Evolutionary conservation across 2,329 filamentous ascomycete genomes (phyloP).

Genomic region (Neocatenulostroma microsporum): DNA sequence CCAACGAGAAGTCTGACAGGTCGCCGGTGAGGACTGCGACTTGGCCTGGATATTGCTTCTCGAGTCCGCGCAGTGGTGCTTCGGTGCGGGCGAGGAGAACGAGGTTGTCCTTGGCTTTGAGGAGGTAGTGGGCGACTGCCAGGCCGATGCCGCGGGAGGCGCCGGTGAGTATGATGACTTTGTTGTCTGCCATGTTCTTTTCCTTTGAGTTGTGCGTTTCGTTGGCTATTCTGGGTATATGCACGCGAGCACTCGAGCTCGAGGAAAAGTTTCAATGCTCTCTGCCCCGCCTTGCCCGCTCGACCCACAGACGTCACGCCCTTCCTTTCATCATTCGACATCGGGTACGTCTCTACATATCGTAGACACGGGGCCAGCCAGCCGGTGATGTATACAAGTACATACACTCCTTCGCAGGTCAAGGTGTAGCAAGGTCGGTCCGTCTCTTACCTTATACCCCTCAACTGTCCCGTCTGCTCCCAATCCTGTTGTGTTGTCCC

Average conservation of each 20-base stretch:
- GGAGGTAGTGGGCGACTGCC: constrained; percentile 52
- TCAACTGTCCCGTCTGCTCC: neutral
- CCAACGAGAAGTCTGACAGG: constrained; percentile 46
- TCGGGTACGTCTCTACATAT: too few species aligned
- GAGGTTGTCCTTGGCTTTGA: constrained; percentile 48
- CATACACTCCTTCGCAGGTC: too few species aligned
- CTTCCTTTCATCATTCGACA: too few species aligned
- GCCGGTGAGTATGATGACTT: constrained; percentile 50
- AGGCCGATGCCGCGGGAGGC: constrained; percentile 60
- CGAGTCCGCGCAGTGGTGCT: constrained; percentile 47
- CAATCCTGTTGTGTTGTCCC: neutral
- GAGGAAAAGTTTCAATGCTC: neutral
- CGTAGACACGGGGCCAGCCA: too few species aligned
- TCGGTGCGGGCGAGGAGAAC: constrained; percentile 50
- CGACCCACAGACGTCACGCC: too few species aligned
- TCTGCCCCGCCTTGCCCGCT: too few species aligned
- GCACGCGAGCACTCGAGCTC: too few species aligned
- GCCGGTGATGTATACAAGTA: too few species aligned
- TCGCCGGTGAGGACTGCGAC: constrained; percentile 54
- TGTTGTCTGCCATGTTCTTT: constrained; percentile 15
- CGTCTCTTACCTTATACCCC: too few species aligned
- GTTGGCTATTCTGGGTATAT: neutral
- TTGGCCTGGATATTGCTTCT: constrained; percentile 44
- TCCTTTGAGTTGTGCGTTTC: neutral
- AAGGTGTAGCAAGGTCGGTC: too few species aligned